Percentiles rank a stretch among this genome's conserved stretches.
phyloP scores from a whole-genome alignment of 108 stramenopile species.

The Schizochytrium sp. region DNA sequence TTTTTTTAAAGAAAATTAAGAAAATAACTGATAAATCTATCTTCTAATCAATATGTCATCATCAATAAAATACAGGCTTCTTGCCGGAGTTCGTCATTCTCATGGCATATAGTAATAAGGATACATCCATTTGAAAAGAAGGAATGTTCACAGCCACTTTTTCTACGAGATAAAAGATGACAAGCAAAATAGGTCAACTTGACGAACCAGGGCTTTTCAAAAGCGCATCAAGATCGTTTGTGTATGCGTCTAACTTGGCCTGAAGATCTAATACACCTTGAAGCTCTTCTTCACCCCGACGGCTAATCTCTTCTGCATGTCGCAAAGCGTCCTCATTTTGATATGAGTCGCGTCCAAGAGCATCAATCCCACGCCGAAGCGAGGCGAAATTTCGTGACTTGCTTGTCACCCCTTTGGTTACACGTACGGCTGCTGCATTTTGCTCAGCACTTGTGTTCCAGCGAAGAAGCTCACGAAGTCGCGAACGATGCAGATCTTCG shows the following conservation, averaged over 20 bases:
- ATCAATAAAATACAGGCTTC: no score
- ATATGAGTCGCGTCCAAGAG: neutral
- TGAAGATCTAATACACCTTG: neutral
- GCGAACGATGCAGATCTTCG: neutral
- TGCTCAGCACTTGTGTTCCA: neutral
- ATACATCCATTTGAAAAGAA: neutral
- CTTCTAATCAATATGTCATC: no score
- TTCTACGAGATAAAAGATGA: neutral
- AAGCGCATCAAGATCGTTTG: conserved; percentile 23
- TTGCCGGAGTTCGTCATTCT: no score
- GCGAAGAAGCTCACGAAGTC: neutral
- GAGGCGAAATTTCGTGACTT: neutral
- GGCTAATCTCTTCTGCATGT: neutral
- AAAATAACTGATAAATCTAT: no score
- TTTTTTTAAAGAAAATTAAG: no score
- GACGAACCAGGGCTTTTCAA: neutral
- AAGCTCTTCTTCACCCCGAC: neutral
- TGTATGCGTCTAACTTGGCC: neutral
- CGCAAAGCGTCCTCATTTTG: neutral
- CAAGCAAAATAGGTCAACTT: neutral
- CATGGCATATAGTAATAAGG: no score
- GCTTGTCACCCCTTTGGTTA: neutral
- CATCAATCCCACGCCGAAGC: neutral
- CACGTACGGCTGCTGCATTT: neutral
- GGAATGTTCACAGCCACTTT: neutral